Conservation (phyloP, 78 protist species). For the Dictyostelium brefeldianum region DNA sequence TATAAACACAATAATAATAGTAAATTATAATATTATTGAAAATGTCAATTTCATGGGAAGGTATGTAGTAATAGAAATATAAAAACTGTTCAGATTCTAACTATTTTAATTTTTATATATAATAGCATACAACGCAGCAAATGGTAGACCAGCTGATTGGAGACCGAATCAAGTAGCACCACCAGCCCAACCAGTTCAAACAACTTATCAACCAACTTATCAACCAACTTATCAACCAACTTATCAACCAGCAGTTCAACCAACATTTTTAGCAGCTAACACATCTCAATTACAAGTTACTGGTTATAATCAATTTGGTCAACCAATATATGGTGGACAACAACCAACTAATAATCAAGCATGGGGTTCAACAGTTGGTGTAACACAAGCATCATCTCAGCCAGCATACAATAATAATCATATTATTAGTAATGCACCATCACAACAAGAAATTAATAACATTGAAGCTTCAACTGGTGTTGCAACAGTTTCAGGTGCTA, state of each 20-base stretch:
- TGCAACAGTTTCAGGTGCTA: background rate
- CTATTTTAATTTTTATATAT: background rate
- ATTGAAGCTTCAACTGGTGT: background rate
- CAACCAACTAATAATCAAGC: conserved; percentile 8
- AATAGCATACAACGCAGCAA: background rate
- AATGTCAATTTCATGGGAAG: conserved; percentile 22
- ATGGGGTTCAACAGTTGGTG: background rate
- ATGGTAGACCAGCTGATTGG: conserved; percentile 9
- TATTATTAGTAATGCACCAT: background rate
- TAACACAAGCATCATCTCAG: background rate
- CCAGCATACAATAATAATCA: background rate
- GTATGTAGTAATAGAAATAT: too few species aligned
- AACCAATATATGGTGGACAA: conserved; percentile 9
- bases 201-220: background rate
- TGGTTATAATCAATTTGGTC: conserved; percentile 1
- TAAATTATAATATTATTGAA: too few species aligned
- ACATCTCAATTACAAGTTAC: background rate
- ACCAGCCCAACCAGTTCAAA: too few species aligned
- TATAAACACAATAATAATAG: too few species aligned
- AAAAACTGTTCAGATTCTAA: background rate
- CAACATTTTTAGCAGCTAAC: background rate
- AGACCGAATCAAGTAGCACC: background rate
- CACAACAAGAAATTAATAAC: background rate
- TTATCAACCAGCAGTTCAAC: background rate
- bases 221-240: background rate